Base-by-base conservation (phyloP, 345 rosid species). In the Salix caprea region DNA sequence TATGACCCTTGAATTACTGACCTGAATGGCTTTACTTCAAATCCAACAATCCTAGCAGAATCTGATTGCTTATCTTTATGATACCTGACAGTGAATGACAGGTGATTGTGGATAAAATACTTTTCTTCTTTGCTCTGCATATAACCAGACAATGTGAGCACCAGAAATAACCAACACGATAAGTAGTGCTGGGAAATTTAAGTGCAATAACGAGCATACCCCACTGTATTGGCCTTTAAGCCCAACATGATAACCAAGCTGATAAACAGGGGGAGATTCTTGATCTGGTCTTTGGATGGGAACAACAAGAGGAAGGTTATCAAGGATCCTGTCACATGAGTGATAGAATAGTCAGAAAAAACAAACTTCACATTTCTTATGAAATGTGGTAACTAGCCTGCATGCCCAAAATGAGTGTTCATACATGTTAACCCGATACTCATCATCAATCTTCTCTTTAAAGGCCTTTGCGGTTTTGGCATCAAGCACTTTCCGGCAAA, bases 11-110 rank as follows among this genome's bases (percentile, higher is more conserved):
- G 19, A 30, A 66, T 34, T 0, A 68, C 79, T 54, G 69, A 94
- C 98, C 99, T 93, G 85, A 78, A 90, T 44, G 97, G 99, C 73
- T 88, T 95, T 72, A 95, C 99, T 85, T 95, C 97, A 80, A 95
- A 95, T 65, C 99, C 99, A 46, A 95, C 99, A 81, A 95, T 95
- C 81, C 99, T 91, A 36, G 97, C 92, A 75, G 90, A 74, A 67
- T 90, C 96, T 13, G 96, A 90, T 72, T 88, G 90, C 18, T 52
- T 4, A 83, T 95, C 99, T 73, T 84, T 89, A 75, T 95, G 99
- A 82, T 82, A 95, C 86, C 90, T 92, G 84, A 95, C 97, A 5
- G 90, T 89, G 82, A 95, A 93, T 65, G 97, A 79, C 83, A 93
- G 81, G 86, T 95, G 99, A 81, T 95, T 95, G 83, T 95, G 91